Base-by-base conservation (phyloP, 805 yeast species). In the Diddensiella caesifluorescens region DNA sequence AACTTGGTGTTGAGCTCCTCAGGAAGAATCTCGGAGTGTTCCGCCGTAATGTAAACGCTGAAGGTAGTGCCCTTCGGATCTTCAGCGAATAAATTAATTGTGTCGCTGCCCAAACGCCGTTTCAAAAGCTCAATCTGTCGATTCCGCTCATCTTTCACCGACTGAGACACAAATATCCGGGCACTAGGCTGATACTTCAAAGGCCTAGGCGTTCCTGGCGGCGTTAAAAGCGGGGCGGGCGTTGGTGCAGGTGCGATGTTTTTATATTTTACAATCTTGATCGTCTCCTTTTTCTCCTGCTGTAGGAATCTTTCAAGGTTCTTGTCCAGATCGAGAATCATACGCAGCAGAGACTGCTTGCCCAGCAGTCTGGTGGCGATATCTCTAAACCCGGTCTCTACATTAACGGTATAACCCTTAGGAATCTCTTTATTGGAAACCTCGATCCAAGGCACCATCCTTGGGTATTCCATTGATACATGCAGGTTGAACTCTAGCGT, bases 341-440 rank as follows among this genome's bases (percentile, higher is more conserved):
- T 73, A 3, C 80, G 74, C n/a, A 67, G 54, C 27, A 83, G 65
- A 20, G 79, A 75, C 16, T 48, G 54, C 15, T 56, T 52, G 21
- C 50, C 57, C 27, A 56, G 53, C n/a, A 51, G 52, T 26, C 49
- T 61, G 4, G 42, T 50, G 31, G 60, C 72, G 16, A 79, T 76
- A 35, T 62, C 57, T 31, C 62, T 62, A 57, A 79, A 83, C 4
- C 88, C 90, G 4, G 59, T 50, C 53, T 83, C 90, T n/a, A 83
- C 65, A 50, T 82, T 82, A 10, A 72, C 65, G 10, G 84, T 74
- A 55, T 63, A 78, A 0, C 89, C 90, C 44, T 77, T 65, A 1
- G 90, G 87, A 10, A 83, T 79, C 23, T 80, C 85, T 25, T 73
- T 71, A 60, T 81, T 82, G 40, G 77, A 64, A 5, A 83, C 81